Percentiles rank a stretch among this genome's conserved stretches.
Conservation (phyloP, 2,329 filamentous ascomycete genomes). For the Chrysosporium keratinophilum region DNA sequence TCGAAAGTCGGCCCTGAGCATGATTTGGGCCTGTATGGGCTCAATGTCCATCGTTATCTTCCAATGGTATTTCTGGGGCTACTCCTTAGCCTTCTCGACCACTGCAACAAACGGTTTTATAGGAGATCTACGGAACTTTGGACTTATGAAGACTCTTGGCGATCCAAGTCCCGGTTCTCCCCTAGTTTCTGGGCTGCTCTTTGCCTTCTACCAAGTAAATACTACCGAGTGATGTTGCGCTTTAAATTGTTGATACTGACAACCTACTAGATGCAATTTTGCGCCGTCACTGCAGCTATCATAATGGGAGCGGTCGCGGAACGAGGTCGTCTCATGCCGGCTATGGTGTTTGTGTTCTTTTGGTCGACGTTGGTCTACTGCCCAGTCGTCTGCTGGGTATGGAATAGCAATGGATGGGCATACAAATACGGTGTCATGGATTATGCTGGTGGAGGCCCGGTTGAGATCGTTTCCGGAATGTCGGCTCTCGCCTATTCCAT, state of each 20-base stretch:
- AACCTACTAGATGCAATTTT: slow-evolving; percentile 77
- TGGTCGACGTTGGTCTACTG: slow-evolving; percentile 98
- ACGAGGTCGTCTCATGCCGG: slow-evolving; percentile 80
- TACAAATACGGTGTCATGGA: slow-evolving; percentile 86
- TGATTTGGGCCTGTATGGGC: slow-evolving; percentile 97
- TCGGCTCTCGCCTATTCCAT: slow-evolving; percentile 90
- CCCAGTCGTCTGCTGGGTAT: slow-evolving; percentile 90
- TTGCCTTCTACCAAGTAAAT: slow-evolving; percentile 80
- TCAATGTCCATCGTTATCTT: slow-evolving; percentile 84
- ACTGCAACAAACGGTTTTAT: slow-evolving; percentile 81
- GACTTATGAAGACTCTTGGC: slow-evolving; percentile 72
- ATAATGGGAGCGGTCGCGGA: slow-evolving; percentile 87
- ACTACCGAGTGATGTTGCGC: not conserved
- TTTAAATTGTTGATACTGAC: not conserved
- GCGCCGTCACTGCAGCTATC: slow-evolving; percentile 81
- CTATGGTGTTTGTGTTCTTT: slow-evolving; percentile 90
- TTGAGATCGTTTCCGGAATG: slow-evolving; percentile 91
- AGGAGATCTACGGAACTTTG: slow-evolving; percentile 80
- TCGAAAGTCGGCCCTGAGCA: slow-evolving; percentile 89
- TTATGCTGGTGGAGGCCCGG: slow-evolving; percentile 90
- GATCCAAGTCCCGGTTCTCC: slow-evolving; percentile 79
- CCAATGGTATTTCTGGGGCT: slow-evolving; percentile 99
- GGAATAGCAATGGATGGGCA: slow-evolving; percentile 90
- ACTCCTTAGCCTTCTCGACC: slow-evolving; percentile 81
- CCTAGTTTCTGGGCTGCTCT: slow-evolving; percentile 78